These are phyloP conservation scores for Thelonectria rubi DNA, from an alignment of 2,329 filamentous ascomycete genomes.

Conservation along the genomic window DNA sequence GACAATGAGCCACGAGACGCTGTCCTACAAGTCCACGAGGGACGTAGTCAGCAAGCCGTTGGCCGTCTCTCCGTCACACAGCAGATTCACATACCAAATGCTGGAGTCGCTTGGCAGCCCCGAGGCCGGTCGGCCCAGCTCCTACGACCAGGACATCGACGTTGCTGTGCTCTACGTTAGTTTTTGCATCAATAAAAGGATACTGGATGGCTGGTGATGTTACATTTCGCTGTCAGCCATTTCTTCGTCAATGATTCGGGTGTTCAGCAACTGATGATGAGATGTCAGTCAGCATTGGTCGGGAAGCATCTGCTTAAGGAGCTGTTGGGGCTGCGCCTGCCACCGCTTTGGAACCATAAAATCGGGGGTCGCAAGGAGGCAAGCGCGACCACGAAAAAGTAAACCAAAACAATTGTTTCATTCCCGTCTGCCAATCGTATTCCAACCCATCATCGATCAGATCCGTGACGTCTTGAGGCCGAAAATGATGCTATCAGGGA, in stretches of 20 bases:
- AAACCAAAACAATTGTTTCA: neutral
- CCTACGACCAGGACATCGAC: conserved; percentile 98
- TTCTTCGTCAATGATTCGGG: neutral
- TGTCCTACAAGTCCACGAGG: conserved; percentile 66
- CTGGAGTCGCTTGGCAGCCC: conserved; percentile 96
- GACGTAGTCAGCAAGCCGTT: conserved; percentile 32
- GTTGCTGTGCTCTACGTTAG: conserved; percentile 63
- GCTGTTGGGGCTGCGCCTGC: neutral
- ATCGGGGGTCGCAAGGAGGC: neutral
- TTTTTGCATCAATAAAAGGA: neutral
- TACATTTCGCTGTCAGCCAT: conserved; percentile 12
- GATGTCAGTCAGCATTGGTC: too few species aligned
- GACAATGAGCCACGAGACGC: conserved; percentile 94
- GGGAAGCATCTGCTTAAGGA: neutral
- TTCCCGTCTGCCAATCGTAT: conserved; percentile 1
- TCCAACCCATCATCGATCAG: neutral
- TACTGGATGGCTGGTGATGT: neutral
- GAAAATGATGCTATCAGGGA: neutral
- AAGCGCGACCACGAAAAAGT: neutral
- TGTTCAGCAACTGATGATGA: neutral
- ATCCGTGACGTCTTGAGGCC: neutral
- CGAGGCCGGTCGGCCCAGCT: conserved; percentile 94
- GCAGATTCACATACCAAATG: conserved; percentile 76
- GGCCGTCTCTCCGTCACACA: conserved; percentile 29
- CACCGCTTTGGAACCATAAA: neutral